Percentiles rank a stretch among this genome's conserved stretches.
Evolutionary conservation across 2,329 filamentous ascomycete genomes (phyloP).

Genomic region (Beauveria australis): DNA sequence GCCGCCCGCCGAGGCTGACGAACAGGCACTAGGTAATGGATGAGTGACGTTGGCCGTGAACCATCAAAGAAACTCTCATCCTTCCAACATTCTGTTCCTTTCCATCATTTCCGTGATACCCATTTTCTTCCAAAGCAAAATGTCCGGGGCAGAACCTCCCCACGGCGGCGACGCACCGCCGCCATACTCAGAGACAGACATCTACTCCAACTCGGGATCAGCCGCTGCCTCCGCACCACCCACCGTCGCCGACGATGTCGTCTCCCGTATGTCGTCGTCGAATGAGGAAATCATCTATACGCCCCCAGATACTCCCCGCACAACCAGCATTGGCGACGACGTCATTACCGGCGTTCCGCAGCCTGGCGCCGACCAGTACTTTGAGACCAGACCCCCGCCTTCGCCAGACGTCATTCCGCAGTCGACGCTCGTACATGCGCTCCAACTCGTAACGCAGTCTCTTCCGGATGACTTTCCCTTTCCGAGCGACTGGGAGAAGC

Average conservation of each 20-base stretch:
- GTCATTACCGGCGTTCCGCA: slow-evolving; percentile 9
- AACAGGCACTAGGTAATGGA: background rate
- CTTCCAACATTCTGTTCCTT: background rate
- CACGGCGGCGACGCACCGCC: slow-evolving; percentile 34
- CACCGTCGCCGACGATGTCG: slow-evolving; percentile 26
- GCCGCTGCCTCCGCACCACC: slow-evolving; percentile 20
- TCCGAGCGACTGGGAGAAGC: slow-evolving; percentile 26
- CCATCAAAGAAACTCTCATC: background rate
- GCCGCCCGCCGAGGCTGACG: background rate
- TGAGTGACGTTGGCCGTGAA: background rate
- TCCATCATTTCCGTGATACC: background rate
- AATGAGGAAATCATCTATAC: slow-evolving; percentile 42
- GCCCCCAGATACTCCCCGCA: slow-evolving; percentile 40
- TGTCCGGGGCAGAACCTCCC: background rate
- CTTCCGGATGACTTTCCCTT: slow-evolving; percentile 37
- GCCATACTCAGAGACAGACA: slow-evolving; percentile 50
- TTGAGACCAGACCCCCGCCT: slow-evolving; percentile 34
- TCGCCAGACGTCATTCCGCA: slow-evolving; percentile 19
- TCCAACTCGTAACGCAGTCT: slow-evolving; percentile 28
- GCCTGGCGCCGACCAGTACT: slow-evolving; percentile 30
- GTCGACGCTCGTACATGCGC: slow-evolving; percentile 24
- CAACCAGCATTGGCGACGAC: slow-evolving; percentile 16
- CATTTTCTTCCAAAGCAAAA: background rate
- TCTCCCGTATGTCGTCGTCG: slow-evolving; percentile 30
- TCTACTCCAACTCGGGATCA: slow-evolving; percentile 36